Evolutionary conservation across 495 filamentous ascomycete species (phyloP), one percentile per base, ranked within the genome.

Genomic region (Chaetomidium leptoderma): DNA sequence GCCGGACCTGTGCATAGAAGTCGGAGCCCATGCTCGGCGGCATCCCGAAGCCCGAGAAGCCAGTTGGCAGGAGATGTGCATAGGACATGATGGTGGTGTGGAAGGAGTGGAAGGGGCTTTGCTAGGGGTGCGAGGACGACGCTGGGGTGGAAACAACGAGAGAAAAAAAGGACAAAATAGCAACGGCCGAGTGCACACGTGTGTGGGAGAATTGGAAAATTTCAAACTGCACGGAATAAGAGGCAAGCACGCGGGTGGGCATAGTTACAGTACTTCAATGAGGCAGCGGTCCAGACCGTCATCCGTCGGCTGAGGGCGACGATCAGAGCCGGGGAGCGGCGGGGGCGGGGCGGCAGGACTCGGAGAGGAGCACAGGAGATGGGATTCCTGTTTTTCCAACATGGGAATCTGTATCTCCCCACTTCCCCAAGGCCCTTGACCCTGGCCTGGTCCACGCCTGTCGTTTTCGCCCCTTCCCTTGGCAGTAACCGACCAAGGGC

Each of bases 1-100:
- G 44, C 53, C 59, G 59, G 36, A 61, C 59, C 59, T 61, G 59
- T 35, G 45, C 27, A 29, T 33, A 17, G 50, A 29, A 13, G 44
- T 54, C 57, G 4, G 50, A 26, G 17, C 57, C 57, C 36, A 43
- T 42, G 53, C 26, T 32, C 23, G 40, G 16, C 21, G 44, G 53
- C 52, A 60, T 55, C 33, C 57, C 57, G 6, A 32, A 48, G 35
- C 43, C 43, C 51, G 48, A 21, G 43, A 39, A 26, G 36, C 26
- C 27, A 17, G 32, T 19, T 27, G 63, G 56, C 49, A 62, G 59
- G 46, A 67, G 63, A 42, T 62, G 70, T 62, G 68, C 63, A 62
- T 70, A 70, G 55, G 74, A 70, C 74, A 76, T 76, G 66, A 53
- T 66, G 29, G n/a, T n/a, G n/a, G n/a, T n/a, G n/a, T n/a, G n/a